Evolutionary conservation across 2,329 filamentous ascomycete genomes (phyloP), one percentile per base, ranked within the genome.

Genomic region (Alternaria brassicicola): DNA sequence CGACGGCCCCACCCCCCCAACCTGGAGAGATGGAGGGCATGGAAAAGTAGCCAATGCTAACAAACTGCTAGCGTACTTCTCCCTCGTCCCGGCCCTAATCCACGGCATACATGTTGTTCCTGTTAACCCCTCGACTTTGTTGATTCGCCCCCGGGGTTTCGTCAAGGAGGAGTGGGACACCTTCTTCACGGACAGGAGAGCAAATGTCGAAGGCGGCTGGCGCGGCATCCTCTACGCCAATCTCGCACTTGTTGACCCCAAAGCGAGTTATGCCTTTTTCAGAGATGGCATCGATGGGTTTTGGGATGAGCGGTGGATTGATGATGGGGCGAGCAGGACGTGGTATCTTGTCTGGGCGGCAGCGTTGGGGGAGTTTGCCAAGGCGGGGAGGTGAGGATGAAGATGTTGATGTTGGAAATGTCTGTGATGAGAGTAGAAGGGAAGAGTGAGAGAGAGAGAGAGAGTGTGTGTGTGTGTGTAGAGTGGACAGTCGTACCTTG

Each of bases 91-190:
- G 12, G 89, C 94, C 77, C 91, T 87, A 67, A 85, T 96, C 60
- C 82, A 88, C 73, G 86, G 90, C 57, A 93, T 94, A 67, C 90
- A 95, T 79, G 94, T 95, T 90, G 83, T 94, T 28, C 92, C 92
- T 1, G 79, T 93, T 43, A 82, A 89, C 49, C 88, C 92, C 3
- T 82, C 85, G 54, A 89, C 89, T 2, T 82, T 88, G 5, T 86
- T 90, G 58, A 86, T 88, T 5, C 87, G 95, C 19, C 84, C 83
- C 1, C 77, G 80, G 23, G 78, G 82, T 1, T 97, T 97, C 71
- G 92, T 96, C 9, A 78, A 79, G 41, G 86, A 96, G 77, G 94
- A 78, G 57, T 78, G 72, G 73, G 81, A 89, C 42, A 83, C 85
- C 2, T 92, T 89, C 71, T 98, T 98, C 76, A 84, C 84, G 51